A percentile compares a stretch with the other conserved stretches of the same genome.
Conservation (phyloP, 768 basidiomycete genomes). For the Mycena galericulata region DNA sequence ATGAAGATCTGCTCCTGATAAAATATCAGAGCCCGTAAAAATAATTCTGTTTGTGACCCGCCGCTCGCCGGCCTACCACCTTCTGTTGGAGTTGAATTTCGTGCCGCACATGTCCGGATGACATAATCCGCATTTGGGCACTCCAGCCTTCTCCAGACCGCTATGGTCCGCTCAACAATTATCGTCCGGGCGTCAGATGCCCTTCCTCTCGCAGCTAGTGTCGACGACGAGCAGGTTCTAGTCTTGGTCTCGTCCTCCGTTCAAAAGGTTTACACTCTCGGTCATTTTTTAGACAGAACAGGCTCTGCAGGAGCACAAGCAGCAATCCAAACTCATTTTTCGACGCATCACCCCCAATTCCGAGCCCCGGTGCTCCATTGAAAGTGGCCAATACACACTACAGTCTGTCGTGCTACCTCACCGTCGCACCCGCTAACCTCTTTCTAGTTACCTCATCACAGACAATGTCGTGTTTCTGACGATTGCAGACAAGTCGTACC, state of each 20-base stretch:
- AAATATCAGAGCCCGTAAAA: too few species aligned
- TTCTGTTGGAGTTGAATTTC: too few species aligned
- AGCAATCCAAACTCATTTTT: conserved; percentile 97
- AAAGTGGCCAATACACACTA: conserved; percentile 94
- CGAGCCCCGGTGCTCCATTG: conserved; percentile 96
- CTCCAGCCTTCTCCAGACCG: conserved; percentile 23
- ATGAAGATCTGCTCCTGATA: too few species aligned
- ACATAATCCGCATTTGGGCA: neutral
- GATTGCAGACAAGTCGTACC: conserved; percentile 97
- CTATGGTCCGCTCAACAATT: conserved; percentile 90
- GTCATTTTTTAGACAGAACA: conserved; percentile 82
- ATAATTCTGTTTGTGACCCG: too few species aligned
- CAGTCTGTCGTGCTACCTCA: conserved; percentile 78
- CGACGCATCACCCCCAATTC: conserved; percentile 93
- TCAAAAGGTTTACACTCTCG: conserved; percentile 14
- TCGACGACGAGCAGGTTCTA: conserved; percentile 94
- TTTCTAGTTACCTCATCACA: conserved; percentile 88
- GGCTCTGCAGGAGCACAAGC: conserved; percentile 96
- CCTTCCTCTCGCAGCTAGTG: conserved; percentile 93
- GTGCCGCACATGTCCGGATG: neutral
- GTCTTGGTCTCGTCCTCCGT: conserved; percentile 32
- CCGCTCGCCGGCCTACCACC: too few species aligned
- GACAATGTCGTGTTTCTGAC: conserved; percentile 96
- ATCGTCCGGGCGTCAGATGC: conserved; percentile 89
- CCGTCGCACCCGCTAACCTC: conserved; percentile 20